These are phyloP conservation scores for Boletus rubroflammeus DNA, from an alignment of 768 basidiomycete species.

Conservation along the genomic window DNA sequence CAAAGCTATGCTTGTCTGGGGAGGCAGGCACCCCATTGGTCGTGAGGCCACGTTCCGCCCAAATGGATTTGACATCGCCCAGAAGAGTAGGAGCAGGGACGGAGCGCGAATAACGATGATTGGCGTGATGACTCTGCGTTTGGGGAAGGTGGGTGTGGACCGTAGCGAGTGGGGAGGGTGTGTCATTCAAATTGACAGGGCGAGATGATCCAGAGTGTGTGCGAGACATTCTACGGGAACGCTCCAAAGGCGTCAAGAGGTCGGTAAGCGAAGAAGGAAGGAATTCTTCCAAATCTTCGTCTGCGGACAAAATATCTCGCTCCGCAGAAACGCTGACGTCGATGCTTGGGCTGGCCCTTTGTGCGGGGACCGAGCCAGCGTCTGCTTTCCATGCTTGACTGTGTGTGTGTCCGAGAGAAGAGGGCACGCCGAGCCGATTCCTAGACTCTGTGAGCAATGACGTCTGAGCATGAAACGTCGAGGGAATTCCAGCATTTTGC, in stretches of 20 bases:
- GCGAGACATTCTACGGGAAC: slow-evolving; percentile 75
- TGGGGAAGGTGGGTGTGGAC: slow-evolving; percentile 14
- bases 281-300: slow-evolving; percentile 85
- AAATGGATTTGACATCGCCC: slow-evolving; percentile 75
- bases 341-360: slow-evolving; percentile 11
- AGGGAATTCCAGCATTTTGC: slow-evolving; percentile 46
- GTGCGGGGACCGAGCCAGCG: slow-evolving; percentile 21
- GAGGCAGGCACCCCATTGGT: slow-evolving; percentile 36
- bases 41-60: slow-evolving; percentile 55
- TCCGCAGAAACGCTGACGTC: slow-evolving; percentile 34
- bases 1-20: slow-evolving; percentile 30
- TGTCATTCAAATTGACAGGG: slow-evolving; percentile 20
- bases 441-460: slow-evolving; percentile 37
- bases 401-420: slow-evolving; percentile 50
- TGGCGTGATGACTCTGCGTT: slow-evolving; percentile 23
- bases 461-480: slow-evolving; percentile 77
- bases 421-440: slow-evolving; percentile 42
- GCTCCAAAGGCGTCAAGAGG: slow-evolving; percentile 84
- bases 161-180: slow-evolving; percentile 15
- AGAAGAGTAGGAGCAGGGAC: slow-evolving; percentile 76
- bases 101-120: slow-evolving; percentile 76
- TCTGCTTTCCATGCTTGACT: slow-evolving; percentile 29
- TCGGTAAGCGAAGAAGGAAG: slow-evolving; percentile 86
- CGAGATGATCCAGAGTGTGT: slow-evolving; percentile 49
- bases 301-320: slow-evolving; percentile 39